Evolutionary conservation across 2,329 filamentous ascomycete genomes (phyloP).

Genomic region (Pseudogymnoascus sp.): DNA sequence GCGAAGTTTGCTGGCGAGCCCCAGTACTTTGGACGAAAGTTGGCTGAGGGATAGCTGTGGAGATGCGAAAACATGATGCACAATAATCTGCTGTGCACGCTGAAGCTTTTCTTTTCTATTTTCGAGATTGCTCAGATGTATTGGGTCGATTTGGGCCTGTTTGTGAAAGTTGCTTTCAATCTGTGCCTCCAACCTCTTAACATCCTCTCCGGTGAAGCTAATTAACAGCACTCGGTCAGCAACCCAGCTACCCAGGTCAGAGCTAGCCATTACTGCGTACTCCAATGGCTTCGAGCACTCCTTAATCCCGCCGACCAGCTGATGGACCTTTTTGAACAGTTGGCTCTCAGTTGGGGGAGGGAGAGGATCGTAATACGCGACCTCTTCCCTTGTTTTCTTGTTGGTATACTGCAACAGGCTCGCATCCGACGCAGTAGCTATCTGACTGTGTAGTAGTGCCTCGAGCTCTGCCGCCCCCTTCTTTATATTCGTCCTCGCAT

Average conservation of each 20-base stretch:
- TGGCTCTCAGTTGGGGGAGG: conserved; percentile 52
- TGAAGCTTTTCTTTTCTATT: conserved; percentile 49
- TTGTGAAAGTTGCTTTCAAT: conserved; percentile 39
- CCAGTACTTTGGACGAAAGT: conserved; percentile 67
- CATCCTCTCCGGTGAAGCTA: conserved; percentile 56
- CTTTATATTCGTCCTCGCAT: conserved; percentile 68
- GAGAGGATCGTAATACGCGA: conserved; percentile 47
- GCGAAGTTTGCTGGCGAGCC: conserved; percentile 54
- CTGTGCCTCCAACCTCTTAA: conserved; percentile 53
- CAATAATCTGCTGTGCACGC: conserved; percentile 51
- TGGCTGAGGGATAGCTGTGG: conserved; percentile 25
- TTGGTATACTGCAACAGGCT: conserved; percentile 52
- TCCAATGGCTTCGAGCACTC: conserved; percentile 33
- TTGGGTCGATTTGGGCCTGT: conserved; percentile 13
- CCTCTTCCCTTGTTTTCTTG: conserved; percentile 52
- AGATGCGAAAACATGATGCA: conserved; percentile 40
- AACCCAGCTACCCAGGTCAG: conserved; percentile 74
- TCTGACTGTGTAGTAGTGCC: conserved; percentile 68
- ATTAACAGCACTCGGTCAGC: conserved; percentile 76
- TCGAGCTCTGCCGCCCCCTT: conserved; percentile 70
- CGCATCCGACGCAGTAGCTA: conserved; percentile 64
- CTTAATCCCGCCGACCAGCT: background rate
- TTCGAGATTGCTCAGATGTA: conserved; percentile 39
- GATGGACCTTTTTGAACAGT: conserved; percentile 45
- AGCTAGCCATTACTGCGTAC: conserved; percentile 53